Percentiles rank a stretch among this genome's conserved stretches.
phyloP scores from a whole-genome alignment of 1,284 basidiomycete genomes.

The Ceratobasidium sp. region DNA sequence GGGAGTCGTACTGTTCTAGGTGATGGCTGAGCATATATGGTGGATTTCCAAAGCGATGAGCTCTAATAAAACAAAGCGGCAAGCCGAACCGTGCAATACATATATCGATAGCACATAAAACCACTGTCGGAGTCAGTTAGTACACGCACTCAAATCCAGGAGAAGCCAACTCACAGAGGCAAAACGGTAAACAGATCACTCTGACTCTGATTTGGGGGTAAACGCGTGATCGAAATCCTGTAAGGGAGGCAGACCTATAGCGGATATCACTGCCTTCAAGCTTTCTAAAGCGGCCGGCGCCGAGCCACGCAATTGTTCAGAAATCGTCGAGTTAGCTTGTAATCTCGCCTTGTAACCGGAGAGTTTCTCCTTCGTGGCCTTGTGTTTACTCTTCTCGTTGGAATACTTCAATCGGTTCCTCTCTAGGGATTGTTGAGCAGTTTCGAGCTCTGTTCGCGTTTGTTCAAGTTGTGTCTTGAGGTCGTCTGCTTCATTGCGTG shows the following conservation, averaged over 20 bases:
- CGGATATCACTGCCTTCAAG: slow-evolving; percentile 14
- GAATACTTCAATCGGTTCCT: slow-evolving; percentile 25
- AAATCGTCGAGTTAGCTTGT: background rate
- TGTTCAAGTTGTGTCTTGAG: background rate
- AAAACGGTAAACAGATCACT: background rate
- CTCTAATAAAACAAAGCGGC: too few relatives aligned
- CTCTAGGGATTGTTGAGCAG: background rate
- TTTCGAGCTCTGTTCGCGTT: slow-evolving; percentile 7
- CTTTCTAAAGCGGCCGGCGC: slow-evolving; percentile 22
- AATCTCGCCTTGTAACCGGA: slow-evolving; percentile 16
- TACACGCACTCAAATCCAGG: background rate
- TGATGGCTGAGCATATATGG: too few relatives aligned
- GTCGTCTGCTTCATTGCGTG: slow-evolving; percentile 3
- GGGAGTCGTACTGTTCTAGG: too few relatives aligned
- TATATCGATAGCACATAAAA: background rate
- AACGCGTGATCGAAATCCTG: background rate
- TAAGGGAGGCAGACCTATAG: slow-evolving; percentile 39
- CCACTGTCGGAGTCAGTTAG: background rate
- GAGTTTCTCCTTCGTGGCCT: slow-evolving; percentile 34
- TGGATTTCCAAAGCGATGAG: too few relatives aligned
- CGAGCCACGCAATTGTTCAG: slow-evolving; percentile 20
- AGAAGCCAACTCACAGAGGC: background rate
- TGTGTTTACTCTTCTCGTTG: slow-evolving; percentile 9
- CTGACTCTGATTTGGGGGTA: slow-evolving; percentile 23
- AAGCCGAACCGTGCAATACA: background rate